phyloP scores from a whole-genome alignment of 306 rosid genomes.

The Acmispon strigosus region DNA sequence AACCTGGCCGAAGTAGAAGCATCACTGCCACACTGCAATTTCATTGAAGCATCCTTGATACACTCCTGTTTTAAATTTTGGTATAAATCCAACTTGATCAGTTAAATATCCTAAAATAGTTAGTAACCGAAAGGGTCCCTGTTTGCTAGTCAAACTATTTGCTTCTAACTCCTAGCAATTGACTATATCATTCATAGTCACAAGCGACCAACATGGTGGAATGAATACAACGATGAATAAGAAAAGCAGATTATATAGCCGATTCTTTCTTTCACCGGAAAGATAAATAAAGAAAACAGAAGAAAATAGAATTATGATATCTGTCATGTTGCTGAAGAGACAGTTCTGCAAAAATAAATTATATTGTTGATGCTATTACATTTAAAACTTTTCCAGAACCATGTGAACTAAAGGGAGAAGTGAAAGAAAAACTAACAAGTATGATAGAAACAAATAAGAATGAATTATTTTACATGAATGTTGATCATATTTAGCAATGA shows the following conservation, averaged over 20 bases:
- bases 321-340: not conserved
- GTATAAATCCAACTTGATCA: not conserved
- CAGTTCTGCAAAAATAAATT: not conserved
- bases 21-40: not conserved
- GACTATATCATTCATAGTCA: too few relatives aligned
- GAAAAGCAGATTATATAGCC: too few relatives aligned
- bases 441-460: conserved; percentile 11
- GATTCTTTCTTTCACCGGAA: too few relatives aligned
- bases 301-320: not conserved
- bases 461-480: conserved; percentile 17
- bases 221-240: not conserved
- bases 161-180: too few relatives aligned
- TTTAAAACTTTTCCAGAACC: not conserved
- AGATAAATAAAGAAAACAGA: not conserved
- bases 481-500: conserved; percentile 1
- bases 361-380: not conserved
- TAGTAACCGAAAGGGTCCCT: not conserved
- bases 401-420: not conserved
- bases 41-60: not conserved
- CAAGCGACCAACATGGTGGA: not conserved
- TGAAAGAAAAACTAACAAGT: not conserved
- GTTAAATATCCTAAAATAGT: not conserved
- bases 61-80: not conserved
- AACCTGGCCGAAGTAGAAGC: not conserved
- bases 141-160: too few relatives aligned